These are phyloP conservation scores for Tylopilus felleus DNA, from an alignment of 768 basidiomycete genomes.

Conservation along the genomic window DNA sequence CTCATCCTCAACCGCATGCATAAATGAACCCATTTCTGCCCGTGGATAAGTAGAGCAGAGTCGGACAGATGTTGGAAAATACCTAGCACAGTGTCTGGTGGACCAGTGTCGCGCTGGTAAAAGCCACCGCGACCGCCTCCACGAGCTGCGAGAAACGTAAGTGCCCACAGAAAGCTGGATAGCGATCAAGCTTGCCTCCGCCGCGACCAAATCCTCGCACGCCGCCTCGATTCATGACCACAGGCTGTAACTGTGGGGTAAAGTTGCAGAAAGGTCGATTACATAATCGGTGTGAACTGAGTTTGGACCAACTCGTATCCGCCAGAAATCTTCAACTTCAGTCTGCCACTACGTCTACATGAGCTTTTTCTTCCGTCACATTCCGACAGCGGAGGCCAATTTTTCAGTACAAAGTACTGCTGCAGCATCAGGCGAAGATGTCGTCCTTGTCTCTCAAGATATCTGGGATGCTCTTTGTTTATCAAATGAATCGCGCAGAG, in stretches of 20 bases:
- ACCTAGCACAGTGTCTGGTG: slow-evolving; percentile 80
- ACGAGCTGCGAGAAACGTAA: slow-evolving; percentile 38
- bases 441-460: slow-evolving; percentile 29
- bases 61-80: background rate
- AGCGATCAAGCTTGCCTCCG: slow-evolving; percentile 35
- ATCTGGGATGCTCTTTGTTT: slow-evolving; percentile 32
- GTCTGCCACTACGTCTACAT: slow-evolving; percentile 15
- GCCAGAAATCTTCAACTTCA: background rate
- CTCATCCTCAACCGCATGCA: slow-evolving; percentile 96
- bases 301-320: too few relatives aligned
- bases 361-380: slow-evolving; percentile 37
- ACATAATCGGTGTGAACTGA: slow-evolving; percentile 22
- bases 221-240: slow-evolving; percentile 50
- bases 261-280: slow-evolving; percentile 7
- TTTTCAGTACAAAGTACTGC: slow-evolving; percentile 24
- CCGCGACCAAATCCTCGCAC: slow-evolving; percentile 54
- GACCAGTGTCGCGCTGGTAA: slow-evolving; percentile 68
- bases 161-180: background rate
- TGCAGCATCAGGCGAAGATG: slow-evolving; percentile 17
- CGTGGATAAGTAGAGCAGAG: slow-evolving; percentile 3
- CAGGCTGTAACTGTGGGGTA: too few relatives aligned
- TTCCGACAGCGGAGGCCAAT: slow-evolving; percentile 21
- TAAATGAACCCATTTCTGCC: slow-evolving; percentile 88
- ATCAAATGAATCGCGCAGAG: slow-evolving; percentile 6
- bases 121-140: slow-evolving; percentile 71